These are phyloP conservation scores for Gryganskiella cystojenkinii DNA, from an alignment of 192 early-diverging fungal genomes.

Conservation along the genomic window DNA sequence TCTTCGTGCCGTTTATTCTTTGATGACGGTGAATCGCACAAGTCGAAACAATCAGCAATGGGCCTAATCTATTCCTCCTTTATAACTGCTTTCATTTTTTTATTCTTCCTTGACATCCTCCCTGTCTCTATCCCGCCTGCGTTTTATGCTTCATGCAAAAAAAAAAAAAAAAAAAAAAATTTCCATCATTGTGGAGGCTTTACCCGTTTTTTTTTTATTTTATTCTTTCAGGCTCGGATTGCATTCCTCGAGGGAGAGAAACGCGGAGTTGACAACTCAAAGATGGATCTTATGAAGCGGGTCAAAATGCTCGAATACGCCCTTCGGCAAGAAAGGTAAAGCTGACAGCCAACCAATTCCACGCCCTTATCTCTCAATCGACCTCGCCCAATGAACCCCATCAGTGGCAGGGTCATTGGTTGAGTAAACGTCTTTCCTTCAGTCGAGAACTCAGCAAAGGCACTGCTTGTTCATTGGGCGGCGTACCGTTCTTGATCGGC, in stretches of 20 bases:
- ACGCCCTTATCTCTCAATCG: not conserved
- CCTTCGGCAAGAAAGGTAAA: constrained; percentile 78
- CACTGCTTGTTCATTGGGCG: not conserved
- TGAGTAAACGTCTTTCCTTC: not conserved
- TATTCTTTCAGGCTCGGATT: constrained; percentile 69
- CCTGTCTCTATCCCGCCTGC: no score
- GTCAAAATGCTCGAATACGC: constrained; percentile 91
- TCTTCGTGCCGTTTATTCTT: not conserved
- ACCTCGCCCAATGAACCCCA: not conserved
- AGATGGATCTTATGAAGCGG: constrained; percentile 77
- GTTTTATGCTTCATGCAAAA: no score
- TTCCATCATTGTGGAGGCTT: not conserved
- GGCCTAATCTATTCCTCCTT: not conserved
- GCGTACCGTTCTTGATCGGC: constrained; percentile 5
- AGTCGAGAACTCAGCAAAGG: no score
- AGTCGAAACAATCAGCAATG: no score
- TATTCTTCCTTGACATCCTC: not conserved
- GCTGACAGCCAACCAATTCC: no score
- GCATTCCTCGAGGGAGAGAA: constrained; percentile 83
- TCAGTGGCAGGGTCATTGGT: not conserved
- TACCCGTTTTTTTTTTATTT: not conserved
- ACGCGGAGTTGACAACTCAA: constrained; percentile 77
- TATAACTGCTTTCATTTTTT: constrained; percentile 11
- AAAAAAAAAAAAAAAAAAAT: no score
- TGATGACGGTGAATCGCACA: no score